A percentile compares a stretch with the other conserved stretches of the same genome.
These are phyloP conservation scores for Alternaria arborescens DNA, from an alignment of 2,329 filamentous ascomycete species.

Conservation along the genomic window DNA sequence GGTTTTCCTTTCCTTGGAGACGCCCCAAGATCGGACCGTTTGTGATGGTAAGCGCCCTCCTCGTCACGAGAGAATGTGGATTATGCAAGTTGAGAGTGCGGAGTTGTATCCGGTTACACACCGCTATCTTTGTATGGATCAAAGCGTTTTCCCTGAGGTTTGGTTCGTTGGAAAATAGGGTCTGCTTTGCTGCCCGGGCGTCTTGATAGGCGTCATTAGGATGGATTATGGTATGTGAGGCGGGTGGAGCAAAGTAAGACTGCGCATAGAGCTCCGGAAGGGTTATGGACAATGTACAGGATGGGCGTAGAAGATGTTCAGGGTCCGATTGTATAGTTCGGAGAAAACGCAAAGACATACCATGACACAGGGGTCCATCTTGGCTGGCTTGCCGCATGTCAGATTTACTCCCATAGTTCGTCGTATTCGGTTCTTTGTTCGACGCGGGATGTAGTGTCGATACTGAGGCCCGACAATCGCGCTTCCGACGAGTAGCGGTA, in stretches of 20 bases:
- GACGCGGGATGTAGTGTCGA: background rate
- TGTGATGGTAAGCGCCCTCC: conserved; percentile 4
- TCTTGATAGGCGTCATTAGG: background rate
- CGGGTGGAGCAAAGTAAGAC: background rate
- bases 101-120: conserved; percentile 6
- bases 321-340: background rate
- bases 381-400: conserved; percentile 1
- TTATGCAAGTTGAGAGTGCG: conserved; percentile 2
- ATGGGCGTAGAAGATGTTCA: background rate
- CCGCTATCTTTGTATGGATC: conserved; percentile 4
- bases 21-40: conserved; percentile 2
- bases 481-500: conserved; percentile 1
- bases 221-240: background rate
- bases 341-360: background rate
- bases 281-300: background rate
- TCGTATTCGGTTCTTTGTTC: background rate
- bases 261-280: background rate
- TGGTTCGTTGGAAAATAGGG: background rate
- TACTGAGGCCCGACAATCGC: background rate
- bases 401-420: background rate
- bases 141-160: background rate
- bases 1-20: background rate
- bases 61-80: conserved; percentile 1
- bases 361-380: background rate
- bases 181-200: background rate